A percentile compares a stretch with the other conserved stretches of the same genome.
phyloP scores from a whole-genome alignment of 805 yeast genomes.

The Kockiozyma suomiensis region DNA sequence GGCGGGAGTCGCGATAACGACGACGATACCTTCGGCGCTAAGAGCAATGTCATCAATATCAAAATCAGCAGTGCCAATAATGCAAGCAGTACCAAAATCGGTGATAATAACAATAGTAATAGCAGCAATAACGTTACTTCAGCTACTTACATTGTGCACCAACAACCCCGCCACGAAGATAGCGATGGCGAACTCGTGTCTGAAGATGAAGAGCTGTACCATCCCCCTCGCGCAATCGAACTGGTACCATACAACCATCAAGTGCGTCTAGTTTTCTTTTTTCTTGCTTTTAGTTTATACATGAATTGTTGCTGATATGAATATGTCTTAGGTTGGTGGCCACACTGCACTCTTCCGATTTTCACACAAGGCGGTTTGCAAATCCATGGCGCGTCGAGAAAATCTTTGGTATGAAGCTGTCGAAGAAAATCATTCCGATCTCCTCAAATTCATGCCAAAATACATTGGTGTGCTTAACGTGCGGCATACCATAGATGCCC shows the following conservation, averaged over 20 bases:
- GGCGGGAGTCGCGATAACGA: too few relatives aligned
- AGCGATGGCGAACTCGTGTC: conserved; percentile 30
- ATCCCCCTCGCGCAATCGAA: conserved; percentile 69
- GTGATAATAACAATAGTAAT: background rate
- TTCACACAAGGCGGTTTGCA: conserved; percentile 89
- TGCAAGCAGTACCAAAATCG: conserved; percentile 3
- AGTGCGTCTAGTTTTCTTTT: conserved; percentile 42
- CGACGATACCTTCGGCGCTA: background rate
- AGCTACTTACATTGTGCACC: conserved; percentile 42
- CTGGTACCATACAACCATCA: conserved; percentile 87
- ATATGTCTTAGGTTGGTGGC: conserved; percentile 68
- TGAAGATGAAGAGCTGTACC: conserved; percentile 24
- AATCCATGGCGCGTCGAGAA: conserved; percentile 87
- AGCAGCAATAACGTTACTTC: conserved; percentile 37
- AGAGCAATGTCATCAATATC: background rate
- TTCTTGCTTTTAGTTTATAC: background rate
- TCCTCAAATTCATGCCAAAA: conserved; percentile 84
- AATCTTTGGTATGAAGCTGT: conserved; percentile 89
- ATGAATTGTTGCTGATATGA: background rate
- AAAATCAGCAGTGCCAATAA: background rate
- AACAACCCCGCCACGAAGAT: conserved; percentile 23
- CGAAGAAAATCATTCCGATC: conserved; percentile 73
- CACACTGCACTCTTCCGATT: conserved; percentile 96
- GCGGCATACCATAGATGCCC: conserved; percentile 58
- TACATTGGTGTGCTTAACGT: conserved; percentile 95